phyloP scores from a whole-genome alignment of 1,284 basidiomycete genomes.

The Paramarasmius palmivorus region DNA sequence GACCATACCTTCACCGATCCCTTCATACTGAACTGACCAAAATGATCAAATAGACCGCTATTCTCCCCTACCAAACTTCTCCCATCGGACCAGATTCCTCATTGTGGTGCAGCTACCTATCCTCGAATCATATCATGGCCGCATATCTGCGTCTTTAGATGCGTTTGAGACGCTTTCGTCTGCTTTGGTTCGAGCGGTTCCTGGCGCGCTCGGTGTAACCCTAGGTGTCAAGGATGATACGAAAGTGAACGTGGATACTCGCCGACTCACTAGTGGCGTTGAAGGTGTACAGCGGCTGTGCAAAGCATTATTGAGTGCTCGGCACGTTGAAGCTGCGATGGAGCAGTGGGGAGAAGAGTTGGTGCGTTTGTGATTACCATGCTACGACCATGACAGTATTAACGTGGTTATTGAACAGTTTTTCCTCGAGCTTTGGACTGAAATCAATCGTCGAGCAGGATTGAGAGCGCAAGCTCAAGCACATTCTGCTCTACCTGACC shows the following conservation, averaged over 20 bases:
- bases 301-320: constrained; percentile 81
- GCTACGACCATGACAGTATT: constrained; percentile 36
- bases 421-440: constrained; percentile 85
- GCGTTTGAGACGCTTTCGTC: constrained; percentile 92
- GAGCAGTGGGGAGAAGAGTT: constrained; percentile 84
- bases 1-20: constrained; percentile 7
- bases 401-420: constrained; percentile 53
- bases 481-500: constrained; percentile 51
- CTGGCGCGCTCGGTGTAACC: constrained; percentile 74
- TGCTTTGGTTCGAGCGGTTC: constrained; percentile 86
- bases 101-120: constrained; percentile 85
- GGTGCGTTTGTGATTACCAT: constrained; percentile 42
- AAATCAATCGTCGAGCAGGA: constrained; percentile 61
- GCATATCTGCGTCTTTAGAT: constrained; percentile 84
- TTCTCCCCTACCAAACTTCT: constrained; percentile 76
- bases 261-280: constrained; percentile 71
- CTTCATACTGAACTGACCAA: constrained; percentile 6
- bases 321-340: constrained; percentile 68
- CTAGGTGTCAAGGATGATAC: constrained; percentile 43
- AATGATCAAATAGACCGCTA: constrained; percentile 70
- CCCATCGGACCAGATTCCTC: constrained; percentile 83
- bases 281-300: constrained; percentile 80
- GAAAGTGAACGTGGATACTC: constrained; percentile 54
- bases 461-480: constrained; percentile 54
- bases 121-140: constrained; percentile 73